A percentile compares a stretch with the other conserved stretches of the same genome.
These are phyloP conservation scores for Kuraishia ogatae DNA, from an alignment of 805 yeast genomes.

Conservation along the genomic window DNA sequence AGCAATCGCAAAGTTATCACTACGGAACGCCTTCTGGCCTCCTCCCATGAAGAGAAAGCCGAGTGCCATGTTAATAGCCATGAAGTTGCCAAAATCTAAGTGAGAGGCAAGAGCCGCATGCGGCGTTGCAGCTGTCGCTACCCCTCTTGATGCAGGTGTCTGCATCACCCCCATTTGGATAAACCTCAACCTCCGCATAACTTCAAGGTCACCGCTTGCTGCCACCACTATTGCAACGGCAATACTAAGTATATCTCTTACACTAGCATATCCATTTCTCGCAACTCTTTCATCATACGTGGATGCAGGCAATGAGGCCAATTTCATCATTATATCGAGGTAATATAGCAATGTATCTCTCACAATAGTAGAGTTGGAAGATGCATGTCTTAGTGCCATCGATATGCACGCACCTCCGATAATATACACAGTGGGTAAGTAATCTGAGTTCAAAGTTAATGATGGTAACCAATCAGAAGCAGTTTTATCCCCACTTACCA, in stretches of 20 bases:
- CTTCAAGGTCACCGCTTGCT: slow-evolving; percentile 82
- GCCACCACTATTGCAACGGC: slow-evolving; percentile 74
- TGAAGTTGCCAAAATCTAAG: slow-evolving; percentile 56
- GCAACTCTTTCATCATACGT: slow-evolving; percentile 55
- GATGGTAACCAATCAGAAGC: neutral
- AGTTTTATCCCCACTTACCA: slow-evolving; percentile 19
- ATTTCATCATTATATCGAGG: slow-evolving; percentile 40
- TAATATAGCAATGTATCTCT: slow-evolving; percentile 46
- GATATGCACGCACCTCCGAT: slow-evolving; percentile 71
- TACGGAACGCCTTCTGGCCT: slow-evolving; percentile 76
- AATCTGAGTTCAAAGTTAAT: slow-evolving; percentile 42
- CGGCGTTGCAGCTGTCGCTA: neutral
- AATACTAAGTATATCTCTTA: slow-evolving; percentile 52
- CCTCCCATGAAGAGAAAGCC: slow-evolving; percentile 90
- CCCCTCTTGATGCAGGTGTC: slow-evolving; percentile 18
- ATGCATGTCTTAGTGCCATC: slow-evolving; percentile 70
- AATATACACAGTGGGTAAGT: slow-evolving; percentile 51
- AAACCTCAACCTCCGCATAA: slow-evolving; percentile 62
- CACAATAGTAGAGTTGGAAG: slow-evolving; percentile 47
- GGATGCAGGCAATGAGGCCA: slow-evolving; percentile 31
- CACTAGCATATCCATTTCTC: slow-evolving; percentile 39
- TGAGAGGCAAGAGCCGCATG: slow-evolving; percentile 7
- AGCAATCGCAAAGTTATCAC: slow-evolving; percentile 56
- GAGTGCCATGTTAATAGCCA: slow-evolving; percentile 72
- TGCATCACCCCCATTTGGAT: slow-evolving; percentile 48